Evolutionary conservation across 352 stramenopile genomes (phyloP).

Genomic region (Pilasporangium apinafurcum): DNA sequence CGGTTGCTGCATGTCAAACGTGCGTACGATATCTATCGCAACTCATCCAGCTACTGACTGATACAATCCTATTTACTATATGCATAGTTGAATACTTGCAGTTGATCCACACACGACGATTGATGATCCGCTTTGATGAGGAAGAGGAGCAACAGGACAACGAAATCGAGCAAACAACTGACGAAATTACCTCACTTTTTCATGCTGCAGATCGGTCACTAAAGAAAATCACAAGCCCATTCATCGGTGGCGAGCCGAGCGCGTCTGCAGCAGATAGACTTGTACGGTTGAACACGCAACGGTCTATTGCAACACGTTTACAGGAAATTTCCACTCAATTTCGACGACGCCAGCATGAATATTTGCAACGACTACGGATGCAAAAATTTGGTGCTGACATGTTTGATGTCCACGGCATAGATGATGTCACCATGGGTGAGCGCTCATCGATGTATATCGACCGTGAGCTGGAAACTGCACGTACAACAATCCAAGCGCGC

Average conservation of each 20-base stretch:
- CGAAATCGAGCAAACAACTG: conserved; percentile 62
- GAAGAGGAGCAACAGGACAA: conserved; percentile 57
- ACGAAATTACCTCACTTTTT: conserved; percentile 61
- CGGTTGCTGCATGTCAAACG: conserved; percentile 62
- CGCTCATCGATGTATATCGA: conserved; percentile 18
- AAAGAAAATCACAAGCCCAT: conserved; percentile 60
- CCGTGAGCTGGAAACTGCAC: conserved; percentile 18
- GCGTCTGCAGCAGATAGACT: conserved; percentile 43
- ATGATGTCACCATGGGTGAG: background rate
- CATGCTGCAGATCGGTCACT: conserved; percentile 59
- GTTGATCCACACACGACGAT: conserved; percentile 60
- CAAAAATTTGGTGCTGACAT: conserved; percentile 70
- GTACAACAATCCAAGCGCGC: conserved; percentile 47
- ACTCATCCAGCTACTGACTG: too few species aligned
- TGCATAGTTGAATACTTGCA: conserved; percentile 73
- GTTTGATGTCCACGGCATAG: conserved; percentile 33
- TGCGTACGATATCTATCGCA: conserved; percentile 15
- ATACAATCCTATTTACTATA: too few species aligned
- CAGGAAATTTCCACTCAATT: conserved; percentile 63
- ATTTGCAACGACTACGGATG: conserved; percentile 59
- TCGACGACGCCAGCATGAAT: conserved; percentile 61
- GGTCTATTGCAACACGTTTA: conserved; percentile 47
- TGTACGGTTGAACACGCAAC: conserved; percentile 64
- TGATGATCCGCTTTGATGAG: conserved; percentile 82
- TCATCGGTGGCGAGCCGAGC: conserved; percentile 36